phyloP scores from a whole-genome alignment of 192 early-diverging fungal species.

The Backusella sp. region DNA sequence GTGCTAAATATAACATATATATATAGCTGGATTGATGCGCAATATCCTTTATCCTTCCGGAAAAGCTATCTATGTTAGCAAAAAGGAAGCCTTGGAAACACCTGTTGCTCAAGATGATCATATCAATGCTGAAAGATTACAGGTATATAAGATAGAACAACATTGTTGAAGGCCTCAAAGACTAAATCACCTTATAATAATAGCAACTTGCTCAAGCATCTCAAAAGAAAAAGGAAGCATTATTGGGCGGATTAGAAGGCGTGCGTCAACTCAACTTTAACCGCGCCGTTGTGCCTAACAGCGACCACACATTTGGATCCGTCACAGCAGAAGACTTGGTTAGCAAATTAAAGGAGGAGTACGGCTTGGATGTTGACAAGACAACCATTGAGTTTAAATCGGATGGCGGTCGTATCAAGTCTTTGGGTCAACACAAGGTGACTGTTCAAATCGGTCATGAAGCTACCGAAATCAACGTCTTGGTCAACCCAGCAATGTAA shows the following conservation, averaged over 20 bases:
- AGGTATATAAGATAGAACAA: background rate
- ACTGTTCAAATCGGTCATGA: conserved; percentile 21
- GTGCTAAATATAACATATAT: background rate
- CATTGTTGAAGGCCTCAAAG: background rate
- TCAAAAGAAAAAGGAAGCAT: conserved; percentile 11
- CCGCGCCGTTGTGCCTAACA: conserved; percentile 28
- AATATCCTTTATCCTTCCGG: conserved; percentile 33
- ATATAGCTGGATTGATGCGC: conserved; percentile 38
- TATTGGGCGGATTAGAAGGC: conserved; percentile 17
- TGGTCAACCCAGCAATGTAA: conserved; percentile 20
- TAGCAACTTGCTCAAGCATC: background rate
- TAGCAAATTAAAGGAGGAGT: conserved; percentile 26
- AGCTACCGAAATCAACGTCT: conserved; percentile 16
- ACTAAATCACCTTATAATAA: background rate
- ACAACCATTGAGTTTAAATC: conserved; percentile 25
- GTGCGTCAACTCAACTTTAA: conserved; percentile 22
- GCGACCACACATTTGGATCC: conserved; percentile 36
- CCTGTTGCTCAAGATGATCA: background rate
- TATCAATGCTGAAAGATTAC: background rate
- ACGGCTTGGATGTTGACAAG: conserved; percentile 22
- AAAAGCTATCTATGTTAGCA: conserved; percentile 29
- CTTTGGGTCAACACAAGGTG: conserved; percentile 24
- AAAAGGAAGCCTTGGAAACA: background rate
- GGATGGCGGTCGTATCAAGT: conserved; percentile 32
- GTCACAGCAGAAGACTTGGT: conserved; percentile 36